Evolutionary conservation across 176 grass and related monocot species (phyloP), one percentile per base, ranked within the genome.

Genomic region (Eragrostis nindensis): DNA sequence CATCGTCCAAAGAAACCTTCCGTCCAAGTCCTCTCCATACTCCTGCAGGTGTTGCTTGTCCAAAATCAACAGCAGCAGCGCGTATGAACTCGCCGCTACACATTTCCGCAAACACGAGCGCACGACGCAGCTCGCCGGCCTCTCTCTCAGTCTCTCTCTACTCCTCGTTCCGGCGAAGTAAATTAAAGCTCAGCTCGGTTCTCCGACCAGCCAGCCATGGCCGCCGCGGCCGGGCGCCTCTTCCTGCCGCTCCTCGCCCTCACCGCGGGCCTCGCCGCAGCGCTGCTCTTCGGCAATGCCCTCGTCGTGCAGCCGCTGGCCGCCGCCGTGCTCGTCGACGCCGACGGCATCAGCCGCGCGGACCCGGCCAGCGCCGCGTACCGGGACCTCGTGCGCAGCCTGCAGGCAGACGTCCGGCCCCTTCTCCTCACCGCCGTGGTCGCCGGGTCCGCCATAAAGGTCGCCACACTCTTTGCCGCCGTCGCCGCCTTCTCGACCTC

Each of bases 271-370:
- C 80, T 80, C 83, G 65, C 62, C 56, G 76, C 80, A 24, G 70
- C 80, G 68, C 74, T 86, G 65, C 64, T 89, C 80, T 42, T 88
- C 25, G 36, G 74, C 62, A 89, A 86, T 75, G 55, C 76, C 3
- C 48, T 82, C 64, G 84, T 80, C 80, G 66, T 92, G 55, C 86
- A 89, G 48, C 86, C 83, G 10, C 80, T 86, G 10, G 67, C 83
- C 0, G 75, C 83, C 10, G 74, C 78, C 53, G 43, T 61, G 62
- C 76, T 79, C 8, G 21, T 55, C 26, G 74, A 85, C 66, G 75
- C 70, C 13, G 41, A 73, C 18, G 90, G 79, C 53, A 39, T 92
- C 55, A 13, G 60, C 48, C 41, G 41, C 41, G 48, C 80, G 19
- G 73, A 83, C 65, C 83, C 70, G 70, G 56, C 55, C 8, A 67